Conservation (phyloP, 805 yeast genomes). For the Saturnispora galanensis region DNA sequence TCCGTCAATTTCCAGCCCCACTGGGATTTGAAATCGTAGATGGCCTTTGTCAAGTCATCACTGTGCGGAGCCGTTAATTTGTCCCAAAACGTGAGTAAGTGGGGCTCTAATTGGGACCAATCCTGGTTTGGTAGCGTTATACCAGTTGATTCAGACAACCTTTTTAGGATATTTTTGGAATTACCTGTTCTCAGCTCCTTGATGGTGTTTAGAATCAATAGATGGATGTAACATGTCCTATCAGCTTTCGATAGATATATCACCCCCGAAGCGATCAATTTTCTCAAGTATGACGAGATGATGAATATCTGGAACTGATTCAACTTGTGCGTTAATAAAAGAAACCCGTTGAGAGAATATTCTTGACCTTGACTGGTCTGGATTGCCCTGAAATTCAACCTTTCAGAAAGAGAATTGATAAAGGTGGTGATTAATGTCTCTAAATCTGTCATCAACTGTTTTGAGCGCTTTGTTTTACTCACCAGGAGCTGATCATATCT, state of each 20-base stretch:
- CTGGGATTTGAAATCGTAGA: neutral
- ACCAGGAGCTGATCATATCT: constrained; percentile 16
- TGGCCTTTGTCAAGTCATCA: neutral
- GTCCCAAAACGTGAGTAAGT: constrained; percentile 2
- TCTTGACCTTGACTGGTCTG: constrained; percentile 8
- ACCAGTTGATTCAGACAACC: constrained; percentile 22
- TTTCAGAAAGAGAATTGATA: constrained; percentile 23
- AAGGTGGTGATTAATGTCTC: constrained; percentile 26
- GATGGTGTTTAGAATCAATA: constrained; percentile 46
- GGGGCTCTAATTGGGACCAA: neutral
- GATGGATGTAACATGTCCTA: constrained; percentile 42
- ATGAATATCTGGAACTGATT: constrained; percentile 38
- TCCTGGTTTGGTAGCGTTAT: constrained; percentile 7
- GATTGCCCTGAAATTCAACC: constrained; percentile 17
- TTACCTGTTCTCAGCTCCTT: constrained; percentile 41
- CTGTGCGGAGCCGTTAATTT: neutral
- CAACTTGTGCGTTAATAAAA: constrained; percentile 43
- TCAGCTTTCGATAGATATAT: constrained; percentile 50
- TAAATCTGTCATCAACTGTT: constrained; percentile 22
- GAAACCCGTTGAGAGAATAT: constrained; percentile 24
- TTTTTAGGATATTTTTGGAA: constrained; percentile 22
- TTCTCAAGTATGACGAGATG: constrained; percentile 62
- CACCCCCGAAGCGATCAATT: constrained; percentile 78
- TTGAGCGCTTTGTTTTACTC: constrained; percentile 18
- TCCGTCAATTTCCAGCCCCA: constrained; percentile 6